Evolutionary conservation across 257 asterid species (phyloP), one percentile per base, ranked within the genome.

Genomic region (Primulina huaijiensis): DNA sequence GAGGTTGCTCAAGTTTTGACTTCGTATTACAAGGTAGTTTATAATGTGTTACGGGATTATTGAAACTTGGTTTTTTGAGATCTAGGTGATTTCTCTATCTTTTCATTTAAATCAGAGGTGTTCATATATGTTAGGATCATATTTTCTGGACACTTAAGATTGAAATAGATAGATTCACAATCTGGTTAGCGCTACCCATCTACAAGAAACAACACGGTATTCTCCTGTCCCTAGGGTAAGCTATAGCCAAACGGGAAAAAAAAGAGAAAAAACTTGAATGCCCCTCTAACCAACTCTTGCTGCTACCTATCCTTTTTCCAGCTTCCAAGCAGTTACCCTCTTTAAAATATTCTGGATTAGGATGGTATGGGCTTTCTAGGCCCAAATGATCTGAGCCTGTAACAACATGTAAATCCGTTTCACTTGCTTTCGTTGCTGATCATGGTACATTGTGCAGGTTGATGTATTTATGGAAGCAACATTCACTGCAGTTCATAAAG

Each of bases 1-100:
- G 99, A 94, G 63, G 92, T 94, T 80, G 89, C 96, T 77, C 98
- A 89, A 83, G 97, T 90, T 73, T 82, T 94, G 82, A 76, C 83
- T 74, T 90, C 90, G 60, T 85, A 91, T 73, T 70, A 76, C 78
- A 91, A 91, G 96, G 99, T 94, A 82, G 70, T 65, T 46, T 40
- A 46, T 46, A 1, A 14, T 46, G 55, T 46, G 19, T 46, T 46
- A 16, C 19, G 5, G 52, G 17, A 40, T 35, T 40, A 10, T 46
- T 46, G 19, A 46, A 46, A 10, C 19, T 12, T 46, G n/a, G n/a
- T 12, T 46, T 46, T 12, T 46, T 46, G n/a, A 40, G 3, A 46
- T 46, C 19, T 12, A 16, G 55, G 19, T 1, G 7, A 46, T 46
- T 46, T 12, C 19, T 46, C 17, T 46, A 46, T 12, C 19, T 1